These are phyloP conservation scores for Kwoniella shandongensis DNA, from an alignment of 768 basidiomycete genomes.

Conservation along the genomic window DNA sequence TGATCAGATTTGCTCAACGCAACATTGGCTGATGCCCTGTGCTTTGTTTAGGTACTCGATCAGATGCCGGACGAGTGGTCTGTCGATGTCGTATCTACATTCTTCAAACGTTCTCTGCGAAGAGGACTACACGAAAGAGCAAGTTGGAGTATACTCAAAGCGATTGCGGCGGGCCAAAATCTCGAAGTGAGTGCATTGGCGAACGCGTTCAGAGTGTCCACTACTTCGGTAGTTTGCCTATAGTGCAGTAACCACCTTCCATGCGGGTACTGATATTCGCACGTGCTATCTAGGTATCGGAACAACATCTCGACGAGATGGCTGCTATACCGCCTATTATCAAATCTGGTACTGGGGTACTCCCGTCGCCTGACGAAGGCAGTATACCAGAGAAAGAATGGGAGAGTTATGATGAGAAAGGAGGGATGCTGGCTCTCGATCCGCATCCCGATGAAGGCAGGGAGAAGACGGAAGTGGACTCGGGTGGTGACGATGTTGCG, in stretches of 20 bases:
- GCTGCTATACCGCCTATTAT: slow-evolving; percentile 30
- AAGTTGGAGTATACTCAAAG: slow-evolving; percentile 62
- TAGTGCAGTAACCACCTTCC: neutral
- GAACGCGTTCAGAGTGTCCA: neutral
- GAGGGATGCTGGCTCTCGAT: neutral
- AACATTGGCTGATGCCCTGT: neutral
- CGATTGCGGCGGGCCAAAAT: slow-evolving; percentile 75
- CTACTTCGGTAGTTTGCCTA: neutral
- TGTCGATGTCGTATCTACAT: slow-evolving; percentile 67
- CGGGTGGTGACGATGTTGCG: slow-evolving; percentile 7
- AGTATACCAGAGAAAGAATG: slow-evolving; percentile 51
- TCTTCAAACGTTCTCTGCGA: slow-evolving; percentile 75
- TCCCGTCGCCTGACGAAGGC: slow-evolving; percentile 44
- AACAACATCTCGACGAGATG: slow-evolving; percentile 38
- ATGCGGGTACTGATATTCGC: neutral
- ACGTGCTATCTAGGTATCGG: slow-evolving; percentile 12
- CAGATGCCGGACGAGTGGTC: slow-evolving; percentile 73
- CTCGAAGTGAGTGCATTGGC: slow-evolving; percentile 59
- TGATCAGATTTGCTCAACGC: neutral
- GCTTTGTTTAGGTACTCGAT: slow-evolving; percentile 59
- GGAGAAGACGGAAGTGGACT: slow-evolving; percentile 11
- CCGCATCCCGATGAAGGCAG: neutral
- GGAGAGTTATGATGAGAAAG: slow-evolving; percentile 26
- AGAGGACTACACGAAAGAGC: slow-evolving; percentile 65
- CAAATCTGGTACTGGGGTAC: neutral